phyloP scores from a whole-genome alignment of 768 basidiomycete species.

The Mycena metata region DNA sequence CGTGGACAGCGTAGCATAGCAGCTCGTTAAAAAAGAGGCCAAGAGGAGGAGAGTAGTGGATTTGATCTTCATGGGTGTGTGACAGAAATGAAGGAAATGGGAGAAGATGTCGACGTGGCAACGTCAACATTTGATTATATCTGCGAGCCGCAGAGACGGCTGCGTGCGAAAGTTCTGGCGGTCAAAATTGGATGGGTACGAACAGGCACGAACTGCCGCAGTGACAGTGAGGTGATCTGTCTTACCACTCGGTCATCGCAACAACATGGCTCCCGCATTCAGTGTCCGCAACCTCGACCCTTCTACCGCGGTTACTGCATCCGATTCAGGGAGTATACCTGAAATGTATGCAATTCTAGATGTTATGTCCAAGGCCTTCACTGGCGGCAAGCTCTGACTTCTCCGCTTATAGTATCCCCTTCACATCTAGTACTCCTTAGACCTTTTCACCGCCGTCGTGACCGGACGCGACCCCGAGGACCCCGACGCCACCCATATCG shows the following conservation, averaged over 20 bases:
- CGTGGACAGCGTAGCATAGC: conserved; percentile 1
- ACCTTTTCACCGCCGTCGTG: conserved; percentile 15
- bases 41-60: conserved; percentile 2
- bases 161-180: no score
- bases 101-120: no score
- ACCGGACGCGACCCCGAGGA: conserved; percentile 4
- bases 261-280: conserved; percentile 7
- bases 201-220: no score
- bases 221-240: no score
- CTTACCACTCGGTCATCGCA: no score
- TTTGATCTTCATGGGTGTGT: background rate
- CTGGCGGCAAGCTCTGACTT: conserved; percentile 7
- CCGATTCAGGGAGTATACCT: conserved; percentile 20
- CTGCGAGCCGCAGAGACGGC: no score
- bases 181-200: no score
- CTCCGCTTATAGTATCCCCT: no score
- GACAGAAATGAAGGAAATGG: no score
- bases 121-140: no score
- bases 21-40: background rate
- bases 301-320: conserved; percentile 8
- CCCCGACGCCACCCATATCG: conserved; percentile 6
- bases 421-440: background rate
- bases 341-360: conserved; percentile 12
- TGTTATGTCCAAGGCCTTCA: conserved; percentile 18
- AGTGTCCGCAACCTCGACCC: conserved; percentile 23